Conservation (phyloP, 2,329 filamentous ascomycete genomes). For the Fusarium sp. region DNA sequence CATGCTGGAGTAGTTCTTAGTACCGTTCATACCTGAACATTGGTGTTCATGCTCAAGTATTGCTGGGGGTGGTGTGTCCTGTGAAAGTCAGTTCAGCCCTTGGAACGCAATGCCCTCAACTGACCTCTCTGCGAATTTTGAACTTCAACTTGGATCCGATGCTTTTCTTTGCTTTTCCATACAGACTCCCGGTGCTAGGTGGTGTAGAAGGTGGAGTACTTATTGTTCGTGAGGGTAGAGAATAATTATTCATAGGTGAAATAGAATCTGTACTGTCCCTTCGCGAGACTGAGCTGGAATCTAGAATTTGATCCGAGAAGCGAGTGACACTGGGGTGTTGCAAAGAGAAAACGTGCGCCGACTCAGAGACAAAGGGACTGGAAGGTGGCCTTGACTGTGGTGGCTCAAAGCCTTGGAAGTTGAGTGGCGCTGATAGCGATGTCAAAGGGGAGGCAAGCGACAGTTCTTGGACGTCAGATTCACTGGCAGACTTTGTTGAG, state of each 20-base stretch:
- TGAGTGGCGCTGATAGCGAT: conserved; percentile 30
- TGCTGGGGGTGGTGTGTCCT: conserved; percentile 21
- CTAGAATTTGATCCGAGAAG: conserved; percentile 15
- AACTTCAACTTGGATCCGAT: conserved; percentile 40
- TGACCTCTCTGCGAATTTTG: conserved; percentile 29
- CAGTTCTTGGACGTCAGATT: conserved; percentile 42
- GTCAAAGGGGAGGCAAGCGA: conserved; percentile 43
- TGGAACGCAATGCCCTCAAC: accelerated
- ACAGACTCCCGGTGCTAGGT: conserved; percentile 11
- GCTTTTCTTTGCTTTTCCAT: conserved; percentile 39
- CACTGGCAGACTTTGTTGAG: conserved; percentile 52
- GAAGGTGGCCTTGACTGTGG: conserved; percentile 32
- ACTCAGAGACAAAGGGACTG: conserved; percentile 61
- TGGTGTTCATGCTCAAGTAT: conserved; percentile 32
- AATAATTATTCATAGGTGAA: conserved; percentile 9
- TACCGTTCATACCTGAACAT: conserved; percentile 15
- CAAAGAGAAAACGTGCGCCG: conserved; percentile 60
- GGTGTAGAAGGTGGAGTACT: background rate
- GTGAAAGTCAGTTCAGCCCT: conserved; percentile 5
- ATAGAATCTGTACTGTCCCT: conserved; percentile 11
- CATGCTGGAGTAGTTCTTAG: conserved; percentile 28
- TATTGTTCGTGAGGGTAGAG: background rate
- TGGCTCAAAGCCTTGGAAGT: conserved; percentile 23
- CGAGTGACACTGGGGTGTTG: conserved; percentile 49
- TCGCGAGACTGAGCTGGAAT: conserved; percentile 15